These are phyloP conservation scores for Triticum turgidum DNA, from an alignment of 176 grass and related monocot genomes.

Conservation along the genomic window DNA sequence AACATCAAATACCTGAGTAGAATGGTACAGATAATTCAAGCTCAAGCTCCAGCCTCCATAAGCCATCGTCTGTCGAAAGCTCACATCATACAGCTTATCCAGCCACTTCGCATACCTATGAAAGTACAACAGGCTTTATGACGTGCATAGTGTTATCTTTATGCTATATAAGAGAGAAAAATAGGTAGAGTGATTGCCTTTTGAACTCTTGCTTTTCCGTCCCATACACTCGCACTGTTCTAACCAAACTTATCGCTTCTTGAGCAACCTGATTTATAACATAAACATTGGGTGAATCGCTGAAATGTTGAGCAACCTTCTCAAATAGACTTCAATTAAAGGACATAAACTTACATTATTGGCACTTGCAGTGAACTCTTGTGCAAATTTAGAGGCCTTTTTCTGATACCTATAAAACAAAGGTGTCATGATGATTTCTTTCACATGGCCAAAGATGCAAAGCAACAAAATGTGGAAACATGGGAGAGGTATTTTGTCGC, in stretches of 20 bases:
- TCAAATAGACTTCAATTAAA: constrained; percentile 28
- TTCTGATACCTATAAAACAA: constrained; percentile 82
- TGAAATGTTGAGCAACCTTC: constrained; percentile 2
- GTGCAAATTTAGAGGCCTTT: constrained; percentile 80
- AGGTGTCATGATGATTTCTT: constrained; percentile 27
- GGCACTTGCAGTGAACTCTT: constrained; percentile 90
- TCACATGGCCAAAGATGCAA: constrained; percentile 3
- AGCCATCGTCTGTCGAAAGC: constrained; percentile 88
- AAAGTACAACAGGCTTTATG: constrained; percentile 41
- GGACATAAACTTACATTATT: constrained; percentile 72
- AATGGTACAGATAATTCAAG: constrained; percentile 98
- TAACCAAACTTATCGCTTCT: constrained; percentile 77
- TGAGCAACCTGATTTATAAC: constrained; percentile 79
- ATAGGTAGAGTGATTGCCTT: constrained; percentile 45
- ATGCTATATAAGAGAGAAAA: not conserved
- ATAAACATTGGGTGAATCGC: constrained; percentile 15
- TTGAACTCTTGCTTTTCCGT: constrained; percentile 87
- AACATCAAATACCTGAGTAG: constrained; percentile 71
- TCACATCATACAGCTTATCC: constrained; percentile 80
- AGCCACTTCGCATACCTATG: constrained; percentile 90
- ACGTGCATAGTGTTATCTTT: constrained; percentile 11
- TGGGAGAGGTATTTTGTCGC: not conserved
- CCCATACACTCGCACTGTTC: constrained; percentile 90
- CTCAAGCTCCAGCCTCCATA: constrained; percentile 96
- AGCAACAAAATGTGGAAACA: constrained; percentile 23